phyloP scores from a whole-genome alignment of 306 rosid species.

The Gleditsia sinensis region DNA sequence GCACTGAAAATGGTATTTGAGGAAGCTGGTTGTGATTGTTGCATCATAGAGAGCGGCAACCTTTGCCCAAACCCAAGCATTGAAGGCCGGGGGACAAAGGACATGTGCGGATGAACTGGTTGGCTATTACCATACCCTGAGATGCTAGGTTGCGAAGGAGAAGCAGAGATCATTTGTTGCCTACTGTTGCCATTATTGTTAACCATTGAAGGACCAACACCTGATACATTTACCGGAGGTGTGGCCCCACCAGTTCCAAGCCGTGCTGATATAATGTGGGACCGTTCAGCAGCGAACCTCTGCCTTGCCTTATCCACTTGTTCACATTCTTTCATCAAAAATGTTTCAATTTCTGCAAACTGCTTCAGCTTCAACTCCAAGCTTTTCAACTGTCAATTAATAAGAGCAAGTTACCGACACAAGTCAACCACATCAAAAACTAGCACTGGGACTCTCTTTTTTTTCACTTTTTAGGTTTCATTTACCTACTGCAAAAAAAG shows the following conservation, averaged over 20 bases:
- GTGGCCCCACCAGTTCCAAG: slow-evolving; percentile 49
- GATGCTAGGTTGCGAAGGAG: slow-evolving; percentile 81
- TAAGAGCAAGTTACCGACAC: not conserved
- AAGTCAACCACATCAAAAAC: not conserved
- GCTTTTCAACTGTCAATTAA: slow-evolving; percentile 61
- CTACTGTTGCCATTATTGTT: slow-evolving; percentile 48
- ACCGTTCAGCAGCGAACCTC: slow-evolving; percentile 55
- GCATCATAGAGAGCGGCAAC: slow-evolving; percentile 76
- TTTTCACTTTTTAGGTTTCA: not conserved
- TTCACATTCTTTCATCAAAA: slow-evolving; percentile 75
- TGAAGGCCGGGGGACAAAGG: slow-evolving; percentile 70
- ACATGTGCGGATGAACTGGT: slow-evolving; percentile 74
- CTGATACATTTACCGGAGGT: slow-evolving; percentile 38
- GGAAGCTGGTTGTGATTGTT: slow-evolving; percentile 62
- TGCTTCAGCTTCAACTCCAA: slow-evolving; percentile 73
- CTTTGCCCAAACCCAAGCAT: slow-evolving; percentile 85
- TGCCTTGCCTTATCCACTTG: slow-evolving; percentile 70
- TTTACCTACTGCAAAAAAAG: not conserved
- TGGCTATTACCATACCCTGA: slow-evolving; percentile 73
- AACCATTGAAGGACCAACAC: slow-evolving; percentile 52
- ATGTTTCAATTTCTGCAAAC: slow-evolving; percentile 75
- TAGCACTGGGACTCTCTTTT: no score
- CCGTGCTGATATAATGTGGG: slow-evolving; percentile 47
- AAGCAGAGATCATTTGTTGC: slow-evolving; percentile 67
- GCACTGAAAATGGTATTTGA: slow-evolving; percentile 70